A percentile compares a stretch with the other conserved stretches of the same genome.
Evolutionary conservation across 2,329 filamentous ascomycete genomes (phyloP).

Genomic region (Apiospora rasikravindrae): DNA sequence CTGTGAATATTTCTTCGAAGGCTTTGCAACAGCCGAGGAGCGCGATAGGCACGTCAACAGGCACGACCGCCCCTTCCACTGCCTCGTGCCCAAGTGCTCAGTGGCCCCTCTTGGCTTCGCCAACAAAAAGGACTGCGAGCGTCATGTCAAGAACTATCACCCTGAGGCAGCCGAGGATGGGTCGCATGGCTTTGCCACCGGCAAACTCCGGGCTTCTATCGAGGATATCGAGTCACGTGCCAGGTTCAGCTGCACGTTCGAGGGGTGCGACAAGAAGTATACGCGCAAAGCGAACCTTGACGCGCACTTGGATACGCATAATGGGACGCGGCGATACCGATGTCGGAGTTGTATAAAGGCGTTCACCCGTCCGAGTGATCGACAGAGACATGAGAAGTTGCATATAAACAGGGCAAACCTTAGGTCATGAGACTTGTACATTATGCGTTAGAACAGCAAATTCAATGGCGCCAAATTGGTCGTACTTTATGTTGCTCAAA

Average conservation of each 20-base stretch:
- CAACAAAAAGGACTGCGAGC: background rate
- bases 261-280: slow-evolving; percentile 15
- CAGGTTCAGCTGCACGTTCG: slow-evolving; percentile 6
- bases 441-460: too few relatives aligned
- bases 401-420: slow-evolving; percentile 5
- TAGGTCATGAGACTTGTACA: too few relatives aligned
- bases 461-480: too few relatives aligned
- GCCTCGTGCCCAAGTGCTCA: background rate
- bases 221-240: background rate
- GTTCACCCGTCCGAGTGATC: slow-evolving; percentile 23
- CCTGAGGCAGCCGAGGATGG: background rate
- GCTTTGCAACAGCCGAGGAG: slow-evolving; percentile 1
- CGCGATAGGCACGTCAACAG: slow-evolving; percentile 18
- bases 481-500: too few relatives aligned
- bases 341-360: slow-evolving; percentile 19
- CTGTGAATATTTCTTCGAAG: slow-evolving; percentile 21
- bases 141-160: background rate
- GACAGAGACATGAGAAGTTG: slow-evolving; percentile 21
- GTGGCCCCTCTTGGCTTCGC: background rate
- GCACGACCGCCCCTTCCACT: background rate
- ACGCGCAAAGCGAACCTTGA: slow-evolving; percentile 15
- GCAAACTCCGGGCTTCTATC: background rate
- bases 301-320: slow-evolving; percentile 21
- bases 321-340: slow-evolving; percentile 13
- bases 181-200: background rate